phyloP scores from a whole-genome alignment of 1,284 basidiomycete species.

The Ganoderma multipileum region DNA sequence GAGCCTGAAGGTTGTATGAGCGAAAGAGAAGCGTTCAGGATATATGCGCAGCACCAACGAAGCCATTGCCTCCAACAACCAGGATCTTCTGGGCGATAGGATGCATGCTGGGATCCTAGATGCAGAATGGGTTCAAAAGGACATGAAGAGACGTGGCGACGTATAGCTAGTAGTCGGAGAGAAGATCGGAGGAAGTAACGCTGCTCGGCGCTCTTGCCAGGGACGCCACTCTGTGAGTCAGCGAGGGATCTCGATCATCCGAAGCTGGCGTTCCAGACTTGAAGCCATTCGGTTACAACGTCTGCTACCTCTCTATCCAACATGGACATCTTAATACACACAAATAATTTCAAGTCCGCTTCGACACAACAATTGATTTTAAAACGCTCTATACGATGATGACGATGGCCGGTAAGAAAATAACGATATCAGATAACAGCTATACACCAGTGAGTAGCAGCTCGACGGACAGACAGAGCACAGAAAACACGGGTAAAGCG shows the following conservation, averaged over 20 bases:
- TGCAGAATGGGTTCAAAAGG: neutral
- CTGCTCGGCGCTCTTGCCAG: neutral
- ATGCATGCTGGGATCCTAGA: conserved; percentile 28
- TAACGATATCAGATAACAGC: conserved; percentile 26
- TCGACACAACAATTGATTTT: neutral
- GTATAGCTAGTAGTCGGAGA: neutral
- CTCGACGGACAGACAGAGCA: conserved; percentile 12
- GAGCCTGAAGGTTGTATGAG: conserved; percentile 66
- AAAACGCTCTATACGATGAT: conserved; percentile 1
- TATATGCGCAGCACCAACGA: conserved; percentile 68
- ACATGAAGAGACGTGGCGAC: neutral
- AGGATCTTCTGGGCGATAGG: conserved; percentile 67
- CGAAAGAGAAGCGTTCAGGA: neutral
- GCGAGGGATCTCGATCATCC: neutral
- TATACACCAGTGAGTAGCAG: conserved; percentile 30
- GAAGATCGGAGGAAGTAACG: neutral
- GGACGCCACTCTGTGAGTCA: too few relatives aligned
- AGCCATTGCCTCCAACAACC: conserved; percentile 95
- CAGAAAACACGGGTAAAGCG: conserved; percentile 18
- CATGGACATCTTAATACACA: neutral
- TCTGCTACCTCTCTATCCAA: neutral
- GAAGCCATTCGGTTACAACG: too few relatives aligned
- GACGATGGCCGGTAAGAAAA: conserved; percentile 8
- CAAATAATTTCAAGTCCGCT: neutral
- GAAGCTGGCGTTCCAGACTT: neutral